Evolutionary conservation across 1,139 yeast genomes (phyloP), one percentile per base, ranked within the genome.

Genomic region (Citeromyces hawaiiensis): DNA sequence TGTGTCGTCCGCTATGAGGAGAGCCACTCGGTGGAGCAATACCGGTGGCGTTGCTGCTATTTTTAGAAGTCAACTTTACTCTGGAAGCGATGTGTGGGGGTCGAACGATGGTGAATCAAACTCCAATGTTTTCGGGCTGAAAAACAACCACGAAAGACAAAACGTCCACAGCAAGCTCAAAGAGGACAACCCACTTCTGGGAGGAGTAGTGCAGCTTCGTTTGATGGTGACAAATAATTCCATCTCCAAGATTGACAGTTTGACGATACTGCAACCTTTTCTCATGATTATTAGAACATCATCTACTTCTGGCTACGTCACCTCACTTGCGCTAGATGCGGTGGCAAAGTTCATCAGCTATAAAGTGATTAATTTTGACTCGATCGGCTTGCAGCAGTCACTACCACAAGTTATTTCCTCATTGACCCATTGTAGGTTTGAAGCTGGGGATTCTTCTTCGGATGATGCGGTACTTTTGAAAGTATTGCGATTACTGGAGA

Each of bases 371-470:
- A 59, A 65, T 35, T 54, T 56, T 14, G 47, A 57, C 1, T 68
- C 76, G 4, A 57, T 59, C 15, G 71, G 77, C 31, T 69, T 85
- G 33, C 68, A 65, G 39, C 64, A 59, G 39, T 56, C 80, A 21
- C 60, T 82, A 47, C 66, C 76, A 11, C 81, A 78, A 49, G 66
- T 80, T 42, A 71, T 81, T 15, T 72, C 83, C 14, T 82, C 96
- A 0, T 69, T 93, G 43, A 85, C 97, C 0, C 96, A 87, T 53
- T 91, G 98, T 58, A 74, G 96, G 32, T 93, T 91, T 55, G 97
- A 91, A 61, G 96, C 96, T 2, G 83, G 94, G 0, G 96, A 88
- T 54, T 95, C 87, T 55, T 74, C 81, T 35, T 81, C 88, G 35
- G 98, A 93, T 59, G 98, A 93, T 53, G 85, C 94, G 0, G 93